These are phyloP conservation scores for Colletotrichum sp. DNA, from an alignment of 2,329 filamentous ascomycete species.

Conservation along the genomic window DNA sequence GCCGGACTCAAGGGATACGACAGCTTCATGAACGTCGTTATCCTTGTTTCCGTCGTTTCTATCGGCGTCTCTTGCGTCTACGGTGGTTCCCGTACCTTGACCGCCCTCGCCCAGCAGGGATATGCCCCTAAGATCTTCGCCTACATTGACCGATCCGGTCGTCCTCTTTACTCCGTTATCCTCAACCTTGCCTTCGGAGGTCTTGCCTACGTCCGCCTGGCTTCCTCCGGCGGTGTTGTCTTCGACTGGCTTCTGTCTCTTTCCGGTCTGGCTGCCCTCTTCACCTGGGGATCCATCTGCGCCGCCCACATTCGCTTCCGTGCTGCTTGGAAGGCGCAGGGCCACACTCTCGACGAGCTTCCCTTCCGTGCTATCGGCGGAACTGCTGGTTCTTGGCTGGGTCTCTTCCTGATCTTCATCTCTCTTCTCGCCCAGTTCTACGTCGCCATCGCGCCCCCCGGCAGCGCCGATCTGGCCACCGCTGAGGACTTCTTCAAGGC, in stretches of 20 bases:
- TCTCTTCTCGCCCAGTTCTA: slow-evolving; percentile 58
- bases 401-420: slow-evolving; percentile 59
- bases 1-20: slow-evolving; percentile 52
- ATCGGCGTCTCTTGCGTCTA: slow-evolving; percentile 60
- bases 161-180: slow-evolving; percentile 51
- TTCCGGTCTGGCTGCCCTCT: slow-evolving; percentile 65
- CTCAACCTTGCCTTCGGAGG: slow-evolving; percentile 50
- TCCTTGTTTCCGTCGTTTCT: slow-evolving; percentile 57
- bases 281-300: slow-evolving; percentile 71
- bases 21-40: slow-evolving; percentile 58
- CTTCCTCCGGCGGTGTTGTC: slow-evolving; percentile 50
- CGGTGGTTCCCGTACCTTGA: slow-evolving; percentile 59
- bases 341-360: slow-evolving; percentile 66
- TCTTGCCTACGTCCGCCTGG: slow-evolving; percentile 51
- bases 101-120: slow-evolving; percentile 60
- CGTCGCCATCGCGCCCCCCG: slow-evolving; percentile 47
- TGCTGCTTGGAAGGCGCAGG: slow-evolving; percentile 60
- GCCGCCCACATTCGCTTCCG: slow-evolving; percentile 72
- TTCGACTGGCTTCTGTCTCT: slow-evolving; percentile 70
- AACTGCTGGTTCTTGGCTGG: slow-evolving; percentile 65
- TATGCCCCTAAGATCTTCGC: slow-evolving; percentile 58
- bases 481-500: slow-evolving; percentile 58
- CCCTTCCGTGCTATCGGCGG: slow-evolving; percentile 66
- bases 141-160: slow-evolving; percentile 58
- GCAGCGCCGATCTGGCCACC: slow-evolving; percentile 30